phyloP scores from a whole-genome alignment of 106 monocot species.

The Allium fistulosum region DNA sequence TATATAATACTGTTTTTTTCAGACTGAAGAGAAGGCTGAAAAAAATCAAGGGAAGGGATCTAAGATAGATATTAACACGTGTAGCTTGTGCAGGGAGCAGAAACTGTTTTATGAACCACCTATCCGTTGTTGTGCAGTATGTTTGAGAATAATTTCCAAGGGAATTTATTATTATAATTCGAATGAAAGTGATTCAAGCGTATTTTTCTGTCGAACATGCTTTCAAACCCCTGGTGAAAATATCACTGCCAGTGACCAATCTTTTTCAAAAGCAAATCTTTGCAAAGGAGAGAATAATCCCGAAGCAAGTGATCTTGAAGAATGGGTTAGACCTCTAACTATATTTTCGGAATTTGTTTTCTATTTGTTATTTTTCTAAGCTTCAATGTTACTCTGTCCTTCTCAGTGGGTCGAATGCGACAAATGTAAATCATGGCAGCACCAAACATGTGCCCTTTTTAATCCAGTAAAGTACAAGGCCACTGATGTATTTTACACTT shows the following conservation, averaged over 20 bases:
- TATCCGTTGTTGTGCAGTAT: conserved; percentile 52
- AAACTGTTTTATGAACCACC: conserved; percentile 44
- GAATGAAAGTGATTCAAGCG: conserved; percentile 9
- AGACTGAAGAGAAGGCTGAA: conserved; percentile 16
- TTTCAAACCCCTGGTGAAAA: conserved; percentile 29
- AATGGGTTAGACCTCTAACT: conserved; percentile 10
- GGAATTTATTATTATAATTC: conserved; percentile 33
- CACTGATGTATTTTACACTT: conserved; percentile 39
- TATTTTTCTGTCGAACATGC: conserved; percentile 52
- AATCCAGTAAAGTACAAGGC: conserved; percentile 42
- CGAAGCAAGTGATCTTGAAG: conserved; percentile 32
- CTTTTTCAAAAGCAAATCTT: conserved; percentile 36
- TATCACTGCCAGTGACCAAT: conserved; percentile 18
- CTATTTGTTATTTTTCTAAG: background rate
- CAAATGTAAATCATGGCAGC: conserved; percentile 73
- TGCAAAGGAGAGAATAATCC: conserved; percentile 24
- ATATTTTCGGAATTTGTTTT: background rate
- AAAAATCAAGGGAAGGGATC: background rate
- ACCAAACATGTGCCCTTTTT: conserved; percentile 79
- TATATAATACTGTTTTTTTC: background rate
- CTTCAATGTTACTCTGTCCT: conserved; percentile 38
- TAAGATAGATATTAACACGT: conserved; percentile 24
- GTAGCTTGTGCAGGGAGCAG: conserved; percentile 52
- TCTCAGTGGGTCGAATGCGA: conserved; percentile 86
- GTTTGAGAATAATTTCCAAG: conserved; percentile 32